Base-by-base conservation (phyloP, 1,284 basidiomycete genomes). In the Neonothopanus nambi region DNA sequence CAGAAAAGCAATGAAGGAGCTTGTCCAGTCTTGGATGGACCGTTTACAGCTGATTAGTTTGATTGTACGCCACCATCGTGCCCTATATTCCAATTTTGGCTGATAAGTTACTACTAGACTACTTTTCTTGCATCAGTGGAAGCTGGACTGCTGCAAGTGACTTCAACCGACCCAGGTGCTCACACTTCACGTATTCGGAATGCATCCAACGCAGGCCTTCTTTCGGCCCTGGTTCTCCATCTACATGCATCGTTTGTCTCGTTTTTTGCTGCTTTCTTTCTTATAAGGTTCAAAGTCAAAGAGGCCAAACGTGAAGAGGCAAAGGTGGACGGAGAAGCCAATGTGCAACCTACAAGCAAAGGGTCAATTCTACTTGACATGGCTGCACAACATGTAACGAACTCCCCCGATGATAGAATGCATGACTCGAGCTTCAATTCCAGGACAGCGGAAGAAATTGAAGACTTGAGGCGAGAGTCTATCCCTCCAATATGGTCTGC, bases 51-150 rank as follows among this genome's bases (percentile, higher is more conserved):
- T 83, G 9, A 82, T 85, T 62, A 79, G 74, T 51, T 74, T 84
- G 28, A 81, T 83, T 44, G 81, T 84, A 40, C 62, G 79, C 6
- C 18, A 23, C 35, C 17, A 20, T 43, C 18, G 15, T 15, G 18
- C 38, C 20, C 3, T 45, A 28, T 18, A 11, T n/a, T 18, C 17
- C 11, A 21, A 6, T 45, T 37, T 3, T 23, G 37, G 58, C 36
- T 37, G 33, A 24, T 15, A 24, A 48, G 1, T n/a, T n/a, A n/a
- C n/a, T 21, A 24, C 51, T 54, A 84, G 83, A 82, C 82, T 0
- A 84, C 82, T 0, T 85, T 85, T 65, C 84, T 85, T 58, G 83
- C 82, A 4, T 75, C 79, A 0, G 79, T 76, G 13, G 81, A 84
- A 63, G 77, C 79, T 0, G 70, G 68, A 0, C 68, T 82, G 62